These are phyloP conservation scores for Stachybotrys echinatus DNA, from an alignment of 2,329 filamentous ascomycete genomes.

Conservation along the genomic window DNA sequence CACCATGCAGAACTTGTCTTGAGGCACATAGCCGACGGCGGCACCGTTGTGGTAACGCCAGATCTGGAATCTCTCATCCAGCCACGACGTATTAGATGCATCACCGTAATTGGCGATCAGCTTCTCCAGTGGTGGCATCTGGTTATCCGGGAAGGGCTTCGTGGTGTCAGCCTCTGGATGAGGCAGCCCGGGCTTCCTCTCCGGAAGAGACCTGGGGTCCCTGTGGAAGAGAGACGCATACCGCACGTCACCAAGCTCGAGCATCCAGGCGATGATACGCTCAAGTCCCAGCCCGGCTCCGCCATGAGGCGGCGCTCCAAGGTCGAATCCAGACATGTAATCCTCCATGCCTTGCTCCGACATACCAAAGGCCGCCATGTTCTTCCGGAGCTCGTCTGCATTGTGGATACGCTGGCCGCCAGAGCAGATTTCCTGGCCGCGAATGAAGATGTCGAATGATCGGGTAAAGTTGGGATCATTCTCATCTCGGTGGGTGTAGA, in stretches of 20 bases:
- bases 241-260: slow-evolving; percentile 84
- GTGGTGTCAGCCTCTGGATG: slow-evolving; percentile 83
- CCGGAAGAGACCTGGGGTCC: slow-evolving; percentile 81
- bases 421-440: slow-evolving; percentile 87
- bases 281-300: slow-evolving; percentile 88
- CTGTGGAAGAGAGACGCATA: slow-evolving; percentile 83
- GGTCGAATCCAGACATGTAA: slow-evolving; percentile 83
- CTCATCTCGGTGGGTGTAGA: slow-evolving; percentile 84
- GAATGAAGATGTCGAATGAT: slow-evolving; percentile 92
- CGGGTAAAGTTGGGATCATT: slow-evolving; percentile 72
- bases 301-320: slow-evolving; percentile 82
- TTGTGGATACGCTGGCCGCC: slow-evolving; percentile 93
- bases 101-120: slow-evolving; percentile 95
- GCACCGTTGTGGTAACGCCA: slow-evolving; percentile 85
- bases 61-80: slow-evolving; percentile 81
- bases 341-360: slow-evolving; percentile 81
- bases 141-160: slow-evolving; percentile 37
- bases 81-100: slow-evolving; percentile 89
- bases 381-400: slow-evolving; percentile 64
- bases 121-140: slow-evolving; percentile 72
- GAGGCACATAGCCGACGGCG: slow-evolving; percentile 75
- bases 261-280: slow-evolving; percentile 78
- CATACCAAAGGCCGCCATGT: slow-evolving; percentile 72
- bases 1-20: slow-evolving; percentile 73
- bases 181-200: slow-evolving; percentile 60